Base-by-base conservation (phyloP, 768 basidiomycete species). In the Candolleomyces efflorescens region DNA sequence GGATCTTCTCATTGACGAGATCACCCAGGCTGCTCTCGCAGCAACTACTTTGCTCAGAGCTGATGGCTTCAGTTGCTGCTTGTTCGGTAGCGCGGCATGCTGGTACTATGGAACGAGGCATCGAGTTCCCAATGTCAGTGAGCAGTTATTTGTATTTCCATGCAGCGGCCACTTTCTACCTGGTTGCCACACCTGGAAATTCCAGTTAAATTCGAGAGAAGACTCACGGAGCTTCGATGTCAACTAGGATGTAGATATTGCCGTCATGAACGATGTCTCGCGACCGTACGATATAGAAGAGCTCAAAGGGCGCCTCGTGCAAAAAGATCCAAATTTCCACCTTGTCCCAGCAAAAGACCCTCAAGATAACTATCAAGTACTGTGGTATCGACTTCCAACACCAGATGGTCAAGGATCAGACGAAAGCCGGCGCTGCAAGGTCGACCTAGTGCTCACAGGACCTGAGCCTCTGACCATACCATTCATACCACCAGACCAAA, bases 221-320 rank as follows among this genome's bases (percentile, higher is more conserved):
- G n/a, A n/a, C n/a, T n/a, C n/a, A n/a, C n/a, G n/a, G n/a, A n/a
- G n/a, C n/a, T n/a, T 49, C 11, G 5, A 58, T 18, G 22, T 7
- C 38, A 38, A 43, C n/a, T n/a, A 77, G 76, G 76, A 78, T 55
- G 75, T 75, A 11, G 75, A 78, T 55, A 53, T 78, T 9, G 62
- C 75, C n/a, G 71, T 73, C 7, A 59, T 62, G 52, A 43, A 60
- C 26, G 32, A 55, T 17, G n/a, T n/a, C n/a, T 27, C 43, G 12
- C 24, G 37, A 10, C 52, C 37, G 26, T 41, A 32, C 41, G 20
- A 58, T 20, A 13, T 36, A 15, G 62, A 63, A 52, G 39, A 59
- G 9, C 11, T 61, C 36, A 63, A 63, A 27, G 10, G 44, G 15
- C 9, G 37, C 12, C 15, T 59, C n/a, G 26, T 51, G 13, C 10